Percentiles rank a stretch among this genome's conserved stretches.
Evolutionary conservation across 2,329 filamentous ascomycete genomes (phyloP).

Genomic region (Diaporthe citrichinensis): DNA sequence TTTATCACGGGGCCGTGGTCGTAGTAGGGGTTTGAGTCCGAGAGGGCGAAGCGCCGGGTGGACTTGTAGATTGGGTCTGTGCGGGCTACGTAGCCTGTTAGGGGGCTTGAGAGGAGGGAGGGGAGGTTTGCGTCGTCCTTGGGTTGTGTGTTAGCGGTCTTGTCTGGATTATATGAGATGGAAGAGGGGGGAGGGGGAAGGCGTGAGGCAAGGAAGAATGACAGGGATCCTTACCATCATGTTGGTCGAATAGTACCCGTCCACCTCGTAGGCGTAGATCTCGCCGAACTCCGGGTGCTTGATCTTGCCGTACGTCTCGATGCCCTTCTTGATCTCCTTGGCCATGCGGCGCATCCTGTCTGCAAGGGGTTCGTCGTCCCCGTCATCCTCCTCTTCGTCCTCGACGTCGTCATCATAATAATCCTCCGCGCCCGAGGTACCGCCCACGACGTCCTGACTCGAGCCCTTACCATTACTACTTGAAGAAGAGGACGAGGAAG

Average conservation of each 20-base stretch:
- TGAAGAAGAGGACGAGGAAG: background rate
- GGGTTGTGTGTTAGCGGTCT: background rate
- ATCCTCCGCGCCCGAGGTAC: background rate
- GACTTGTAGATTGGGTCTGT: conserved; percentile 72
- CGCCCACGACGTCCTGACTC: conserved; percentile 28
- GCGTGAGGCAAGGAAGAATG: too few relatives aligned
- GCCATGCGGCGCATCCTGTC: conserved; percentile 65
- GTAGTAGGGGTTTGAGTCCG: conserved; percentile 74
- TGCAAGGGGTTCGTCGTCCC: conserved; percentile 46
- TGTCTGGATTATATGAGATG: background rate
- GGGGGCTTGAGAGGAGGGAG: conserved; percentile 67
- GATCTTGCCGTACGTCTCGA: conserved; percentile 79
- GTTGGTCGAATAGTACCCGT: conserved; percentile 62
- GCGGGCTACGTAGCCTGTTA: conserved; percentile 65
- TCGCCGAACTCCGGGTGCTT: conserved; percentile 69
- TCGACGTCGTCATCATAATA: background rate
- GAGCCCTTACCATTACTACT: background rate
- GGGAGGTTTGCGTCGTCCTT: conserved; percentile 71
- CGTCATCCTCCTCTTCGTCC: conserved; percentile 8
- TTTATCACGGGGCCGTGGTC: conserved; percentile 40
- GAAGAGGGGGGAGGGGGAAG: too few relatives aligned
- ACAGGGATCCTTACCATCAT: conserved; percentile 37
- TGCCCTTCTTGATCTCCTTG: conserved; percentile 73
- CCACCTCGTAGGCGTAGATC: conserved; percentile 76
- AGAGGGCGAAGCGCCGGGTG: conserved; percentile 76